Base-by-base conservation (phyloP, 2,329 filamentous ascomycete genomes). In the Pseudogymnoascus sp. region DNA sequence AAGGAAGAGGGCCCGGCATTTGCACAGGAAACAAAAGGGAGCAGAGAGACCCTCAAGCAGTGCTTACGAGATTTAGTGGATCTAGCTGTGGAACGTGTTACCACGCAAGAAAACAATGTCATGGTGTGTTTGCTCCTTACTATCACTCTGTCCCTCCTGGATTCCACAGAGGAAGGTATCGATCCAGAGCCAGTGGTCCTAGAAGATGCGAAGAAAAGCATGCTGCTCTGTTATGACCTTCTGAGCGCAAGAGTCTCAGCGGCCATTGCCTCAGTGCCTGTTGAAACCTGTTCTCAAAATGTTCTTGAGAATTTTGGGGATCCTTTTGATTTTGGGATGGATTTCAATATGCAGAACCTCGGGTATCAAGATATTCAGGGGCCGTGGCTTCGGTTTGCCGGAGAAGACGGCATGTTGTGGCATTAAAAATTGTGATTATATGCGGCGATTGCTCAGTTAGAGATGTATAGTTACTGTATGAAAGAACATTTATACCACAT, bases 91-190 rank as follows among this genome's bases (percentile, higher is more conserved):
- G 67, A 71, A 39, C 67, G 75, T 1, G 70, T 77, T 38, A 67
- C 67, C 0, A 64, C 69, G 8, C 74, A 72, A 3, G 76, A 78
- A 62, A 77, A 75, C 1, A 78, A 77, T 19, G 70, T 77, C 55
- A 78, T 78, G 65, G 68, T 64, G 0, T 71, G 75, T 37, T 67
- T 77, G 63, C 75, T 77, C 52, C 59, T 75, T 2, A 66, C 62
- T 6, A 74, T 76, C 66, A 68, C 74, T 2, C 56, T 75, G 7
- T 74, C 71, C 0, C 73, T 78, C 59, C 68, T 73, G 1, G 72
- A 75, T 57, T 73, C 66, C 7, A 59, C 64, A 35, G 64, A 67
- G 30, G n/a, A 45, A 3, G 64, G 64, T 2, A 21, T 37, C 1
- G 15, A 56, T 26, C 41, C 59, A 2, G 63, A 67, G 28, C 21